Conservation (phyloP, 495 filamentous ascomycete species). For the Penicillium macrosclerotiorum region DNA sequence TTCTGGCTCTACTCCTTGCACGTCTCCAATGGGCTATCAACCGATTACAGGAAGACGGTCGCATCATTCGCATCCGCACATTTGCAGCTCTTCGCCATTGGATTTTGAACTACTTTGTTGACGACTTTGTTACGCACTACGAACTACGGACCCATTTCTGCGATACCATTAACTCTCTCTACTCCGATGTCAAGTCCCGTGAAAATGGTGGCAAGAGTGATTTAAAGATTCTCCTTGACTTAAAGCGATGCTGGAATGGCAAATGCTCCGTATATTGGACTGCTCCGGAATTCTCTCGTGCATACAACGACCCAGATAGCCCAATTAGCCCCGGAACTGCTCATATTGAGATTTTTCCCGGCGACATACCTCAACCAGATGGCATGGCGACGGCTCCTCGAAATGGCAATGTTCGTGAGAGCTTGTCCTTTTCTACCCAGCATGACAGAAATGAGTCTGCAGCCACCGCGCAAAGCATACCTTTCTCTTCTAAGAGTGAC, state of each 20-base stretch:
- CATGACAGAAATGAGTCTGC: conserved; percentile 47
- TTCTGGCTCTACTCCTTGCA: conserved; percentile 79
- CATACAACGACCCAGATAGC: conserved; percentile 57
- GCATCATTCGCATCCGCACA: conserved; percentile 88
- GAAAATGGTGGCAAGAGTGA: conserved; percentile 64
- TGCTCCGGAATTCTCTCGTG: conserved; percentile 54
- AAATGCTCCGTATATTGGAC: conserved; percentile 91
- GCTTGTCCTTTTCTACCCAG: conserved; percentile 18
- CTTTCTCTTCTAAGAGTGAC: conserved; percentile 50
- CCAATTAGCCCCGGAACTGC: conserved; percentile 75
- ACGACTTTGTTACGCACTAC: conserved; percentile 89
- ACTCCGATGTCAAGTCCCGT: conserved; percentile 55
- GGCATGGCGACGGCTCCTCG: too few species aligned
- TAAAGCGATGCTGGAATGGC: conserved; percentile 96
- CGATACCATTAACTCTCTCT: conserved; percentile 73
- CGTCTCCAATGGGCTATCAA: conserved; percentile 85
- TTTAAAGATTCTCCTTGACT: conserved; percentile 85
- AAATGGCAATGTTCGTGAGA: conserved; percentile 13
- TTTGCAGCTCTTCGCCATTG: conserved; percentile 97
- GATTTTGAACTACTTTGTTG: conserved; percentile 97
- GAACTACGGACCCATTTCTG: conserved; percentile 79
- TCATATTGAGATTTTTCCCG: conserved; percentile 14
- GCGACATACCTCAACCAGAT: conserved; percentile 15
- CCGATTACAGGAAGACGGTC: conserved; percentile 77
- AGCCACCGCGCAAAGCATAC: conserved; percentile 43